phyloP scores from a whole-genome alignment of 2,329 filamentous ascomycete species.

The Alternaria rosae region DNA sequence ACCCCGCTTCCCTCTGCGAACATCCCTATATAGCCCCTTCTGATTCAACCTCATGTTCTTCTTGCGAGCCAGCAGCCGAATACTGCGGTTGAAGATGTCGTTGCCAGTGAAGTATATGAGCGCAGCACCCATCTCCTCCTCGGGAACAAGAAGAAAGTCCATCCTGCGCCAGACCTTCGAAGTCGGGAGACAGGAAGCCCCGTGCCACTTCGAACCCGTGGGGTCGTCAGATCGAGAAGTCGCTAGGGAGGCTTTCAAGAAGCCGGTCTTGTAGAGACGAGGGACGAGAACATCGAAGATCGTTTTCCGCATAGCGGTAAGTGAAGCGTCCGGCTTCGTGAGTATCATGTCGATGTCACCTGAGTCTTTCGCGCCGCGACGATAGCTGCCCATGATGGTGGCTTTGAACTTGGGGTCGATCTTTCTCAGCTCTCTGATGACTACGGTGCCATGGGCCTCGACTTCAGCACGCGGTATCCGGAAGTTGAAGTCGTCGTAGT shows the following conservation, averaged over 20 bases:
- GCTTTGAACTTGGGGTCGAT: constrained; percentile 72
- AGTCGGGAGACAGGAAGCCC: constrained; percentile 75
- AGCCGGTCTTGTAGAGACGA: constrained; percentile 65
- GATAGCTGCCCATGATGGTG: constrained; percentile 84
- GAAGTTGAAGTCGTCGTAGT: constrained; percentile 78
- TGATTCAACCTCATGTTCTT: constrained; percentile 89
- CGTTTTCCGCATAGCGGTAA: constrained; percentile 66
- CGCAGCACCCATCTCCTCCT: constrained; percentile 80
- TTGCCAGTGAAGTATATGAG: constrained; percentile 96
- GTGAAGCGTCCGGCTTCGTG: constrained; percentile 67
- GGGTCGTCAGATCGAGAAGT: constrained; percentile 58
- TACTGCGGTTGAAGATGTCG: constrained; percentile 90
- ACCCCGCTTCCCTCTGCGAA: constrained; percentile 66
- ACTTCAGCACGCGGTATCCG: constrained; percentile 83
- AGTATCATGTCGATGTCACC: constrained; percentile 88
- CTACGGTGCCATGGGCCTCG: constrained; percentile 69
- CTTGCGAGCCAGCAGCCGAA: constrained; percentile 78
- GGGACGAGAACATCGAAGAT: constrained; percentile 70
- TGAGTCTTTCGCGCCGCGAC: constrained; percentile 75
- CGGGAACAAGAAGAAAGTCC: constrained; percentile 84
- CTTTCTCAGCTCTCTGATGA: constrained; percentile 64
- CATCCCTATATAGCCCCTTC: constrained; percentile 76
- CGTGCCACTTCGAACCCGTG: constrained; percentile 82
- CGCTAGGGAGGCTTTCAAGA: constrained; percentile 75
- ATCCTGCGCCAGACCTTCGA: constrained; percentile 75